Evolutionary conservation across 1,139 yeast genomes (phyloP), one percentile per base, ranked within the genome.

Genomic region (Sugiyamaella castrensis): DNA sequence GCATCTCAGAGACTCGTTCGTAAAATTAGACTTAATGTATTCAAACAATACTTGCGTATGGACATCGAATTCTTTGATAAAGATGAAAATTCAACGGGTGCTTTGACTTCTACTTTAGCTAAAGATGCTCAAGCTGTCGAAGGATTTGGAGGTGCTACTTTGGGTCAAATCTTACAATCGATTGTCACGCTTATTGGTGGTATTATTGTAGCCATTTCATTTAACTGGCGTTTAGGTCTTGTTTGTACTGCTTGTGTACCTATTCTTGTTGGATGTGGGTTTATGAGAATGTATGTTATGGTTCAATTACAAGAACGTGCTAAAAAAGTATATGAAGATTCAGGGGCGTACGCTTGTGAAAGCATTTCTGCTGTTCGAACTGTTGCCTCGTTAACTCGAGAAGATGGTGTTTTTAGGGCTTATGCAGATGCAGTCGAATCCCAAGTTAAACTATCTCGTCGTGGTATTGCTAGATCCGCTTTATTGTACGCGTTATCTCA

Each of bases 81-180:
- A 32, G 87, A 88, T 42, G 58, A 60, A 34, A 66, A 69, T 49
- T 57, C 68, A 10, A 64, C 91, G 1, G 97, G 97, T 46, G 92
- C 89, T 56, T 73, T 89, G 62, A 85, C 89, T 27, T 82, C 95
- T 1, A 74, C 95, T 55, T 71, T 88, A 28, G 83, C 92, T 32
- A 82, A 85, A 51, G 96, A 89, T 65, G 91, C 95, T 1, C 89
- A 85, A 61, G 80, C 87, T 37, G 91, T 89, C 24, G 81, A 87
- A 51, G 89, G 89, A 60, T 76, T 88, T 36, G 85, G 94, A 36
- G 97, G 92, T 63, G 95, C 95, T 26, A 82, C 86, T 40, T 76
- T 94, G 50, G 87, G 95, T 11, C 71, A 85, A 4, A 80, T 89
- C 45, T 78, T 85, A 54, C 95, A 95, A 13, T 73, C 79, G 12